These are phyloP conservation scores for Aspergillus tamarii DNA, from an alignment of 2,329 filamentous ascomycete species.

Conservation along the genomic window DNA sequence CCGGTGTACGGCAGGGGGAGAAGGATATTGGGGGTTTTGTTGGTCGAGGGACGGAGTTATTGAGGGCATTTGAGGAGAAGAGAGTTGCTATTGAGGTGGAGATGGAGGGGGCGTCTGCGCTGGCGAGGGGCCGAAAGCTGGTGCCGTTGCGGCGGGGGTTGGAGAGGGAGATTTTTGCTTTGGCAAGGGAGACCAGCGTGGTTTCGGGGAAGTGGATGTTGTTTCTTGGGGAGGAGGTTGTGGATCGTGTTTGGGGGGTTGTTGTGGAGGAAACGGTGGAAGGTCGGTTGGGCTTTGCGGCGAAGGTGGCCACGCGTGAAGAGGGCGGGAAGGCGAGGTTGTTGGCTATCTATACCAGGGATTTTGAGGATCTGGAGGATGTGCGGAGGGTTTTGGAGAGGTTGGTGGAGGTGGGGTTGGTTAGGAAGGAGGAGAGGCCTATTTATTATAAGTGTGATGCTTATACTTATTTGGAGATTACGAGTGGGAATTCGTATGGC, in stretches of 20 bases:
- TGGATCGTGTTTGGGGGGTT: slow-evolving; percentile 54
- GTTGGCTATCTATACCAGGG: slow-evolving; percentile 76
- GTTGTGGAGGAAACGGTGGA: slow-evolving; percentile 69
- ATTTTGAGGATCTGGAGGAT: slow-evolving; percentile 72
- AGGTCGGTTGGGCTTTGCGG: slow-evolving; percentile 70
- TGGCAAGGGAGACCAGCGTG: slow-evolving; percentile 63
- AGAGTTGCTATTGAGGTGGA: slow-evolving; percentile 56
- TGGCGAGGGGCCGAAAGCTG: slow-evolving; percentile 43
- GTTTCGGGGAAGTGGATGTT: slow-evolving; percentile 64
- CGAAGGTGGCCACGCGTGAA: slow-evolving; percentile 70
- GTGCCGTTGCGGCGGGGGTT: slow-evolving; percentile 47
- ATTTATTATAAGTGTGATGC: slow-evolving; percentile 83
- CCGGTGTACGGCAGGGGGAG: slow-evolving; percentile 40
- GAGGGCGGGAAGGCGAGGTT: slow-evolving; percentile 53
- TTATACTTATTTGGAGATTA: slow-evolving; percentile 68
- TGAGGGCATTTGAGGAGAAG: slow-evolving; percentile 52
- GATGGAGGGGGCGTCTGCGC: slow-evolving; percentile 44
- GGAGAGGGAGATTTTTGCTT: slow-evolving; percentile 59
- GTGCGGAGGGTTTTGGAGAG: slow-evolving; percentile 68
- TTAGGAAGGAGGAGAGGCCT: slow-evolving; percentile 44
- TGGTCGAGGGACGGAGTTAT: slow-evolving; percentile 58
- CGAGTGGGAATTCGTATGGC: slow-evolving; percentile 63
- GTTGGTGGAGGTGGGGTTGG: slow-evolving; percentile 65
- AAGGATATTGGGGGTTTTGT: slow-evolving; percentile 55
- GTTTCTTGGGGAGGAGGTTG: slow-evolving; percentile 24